A percentile compares a stretch with the other conserved stretches of the same genome.
Evolutionary conservation across 2,329 filamentous ascomycete genomes (phyloP).

Genomic region (Ceratocystis smalleyi): DNA sequence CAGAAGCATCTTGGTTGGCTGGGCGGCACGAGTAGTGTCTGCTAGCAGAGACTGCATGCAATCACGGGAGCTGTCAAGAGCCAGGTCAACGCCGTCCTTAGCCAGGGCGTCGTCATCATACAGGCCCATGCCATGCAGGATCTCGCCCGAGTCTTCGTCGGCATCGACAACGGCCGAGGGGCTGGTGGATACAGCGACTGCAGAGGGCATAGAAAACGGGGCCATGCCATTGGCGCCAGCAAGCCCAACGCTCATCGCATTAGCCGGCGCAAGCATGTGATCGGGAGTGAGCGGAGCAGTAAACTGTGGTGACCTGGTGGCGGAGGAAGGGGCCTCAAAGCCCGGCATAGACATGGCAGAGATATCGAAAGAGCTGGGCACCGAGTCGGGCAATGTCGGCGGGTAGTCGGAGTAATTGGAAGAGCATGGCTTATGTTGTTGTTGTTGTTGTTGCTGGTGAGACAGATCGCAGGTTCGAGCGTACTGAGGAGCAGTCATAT

Average conservation of each 20-base stretch:
- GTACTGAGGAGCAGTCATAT: background rate
- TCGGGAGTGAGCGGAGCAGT: constrained; percentile 8
- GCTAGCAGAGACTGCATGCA: constrained; percentile 41
- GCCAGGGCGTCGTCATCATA: constrained; percentile 38
- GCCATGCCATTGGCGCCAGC: background rate
- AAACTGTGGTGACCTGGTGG: constrained; percentile 6
- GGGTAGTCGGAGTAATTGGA: constrained; percentile 7
- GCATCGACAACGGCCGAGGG: constrained; percentile 27
- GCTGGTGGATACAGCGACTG: background rate
- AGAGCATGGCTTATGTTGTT: background rate
- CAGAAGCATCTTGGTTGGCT: constrained; percentile 54
- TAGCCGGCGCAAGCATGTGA: background rate
- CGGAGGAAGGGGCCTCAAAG: constrained; percentile 3
- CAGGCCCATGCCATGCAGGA: constrained; percentile 67
- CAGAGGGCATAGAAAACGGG: background rate
- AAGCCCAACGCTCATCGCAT: background rate
- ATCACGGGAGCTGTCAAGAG: constrained; percentile 39
- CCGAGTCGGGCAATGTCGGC: constrained; percentile 6
- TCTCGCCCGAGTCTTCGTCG: constrained; percentile 48
- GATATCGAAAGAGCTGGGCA: constrained; percentile 10
- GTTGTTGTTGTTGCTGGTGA: constrained; percentile 10
- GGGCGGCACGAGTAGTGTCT: constrained; percentile 31
- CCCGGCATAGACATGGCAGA: constrained; percentile 3
- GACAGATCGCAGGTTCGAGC: background rate
- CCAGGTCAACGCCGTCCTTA: constrained; percentile 42